A percentile compares a stretch with the other conserved stretches of the same genome.
Evolutionary conservation across 495 filamentous ascomycete species (phyloP).

Genomic region (Stereocaulon alpinum): DNA sequence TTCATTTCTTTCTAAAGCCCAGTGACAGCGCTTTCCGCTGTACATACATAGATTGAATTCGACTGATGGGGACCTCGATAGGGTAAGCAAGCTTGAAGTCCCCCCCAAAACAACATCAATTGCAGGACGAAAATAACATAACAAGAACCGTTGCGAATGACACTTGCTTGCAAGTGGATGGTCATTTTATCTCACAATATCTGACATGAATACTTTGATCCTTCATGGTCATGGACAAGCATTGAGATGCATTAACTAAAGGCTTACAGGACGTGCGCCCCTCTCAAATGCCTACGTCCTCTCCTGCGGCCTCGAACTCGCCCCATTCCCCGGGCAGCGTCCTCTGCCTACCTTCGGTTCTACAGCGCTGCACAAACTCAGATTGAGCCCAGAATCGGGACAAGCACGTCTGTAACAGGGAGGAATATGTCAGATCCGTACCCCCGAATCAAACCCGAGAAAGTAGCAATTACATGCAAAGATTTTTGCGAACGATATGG

Average conservation of each 20-base stretch:
- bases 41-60: not conserved
- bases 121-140: slow-evolving; percentile 44
- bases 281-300: not conserved
- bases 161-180: slow-evolving; percentile 47
- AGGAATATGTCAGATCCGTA: slow-evolving; percentile 25
- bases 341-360: slow-evolving; percentile 35
- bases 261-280: not conserved
- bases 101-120: slow-evolving; percentile 5
- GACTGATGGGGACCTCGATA: not conserved
- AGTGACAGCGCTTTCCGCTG: not conserved
- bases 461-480: slow-evolving; percentile 15
- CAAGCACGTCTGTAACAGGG: not conserved
- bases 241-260: not conserved
- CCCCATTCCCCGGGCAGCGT: slow-evolving; percentile 3
- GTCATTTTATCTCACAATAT: slow-evolving; percentile 28
- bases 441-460: slow-evolving; percentile 34
- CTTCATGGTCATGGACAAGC: not conserved
- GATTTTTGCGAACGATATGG: slow-evolving; percentile 23
- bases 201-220: slow-evolving; percentile 1
- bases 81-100: slow-evolving; percentile 1
- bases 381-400: slow-evolving; percentile 5
- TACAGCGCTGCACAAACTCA: slow-evolving; percentile 29
- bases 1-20: no score
- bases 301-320: not conserved
- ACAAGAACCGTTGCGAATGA: slow-evolving; percentile 97